These are phyloP conservation scores for Pichia sp. DNA, from an alignment of 1,139 yeast species.

Conservation along the genomic window DNA sequence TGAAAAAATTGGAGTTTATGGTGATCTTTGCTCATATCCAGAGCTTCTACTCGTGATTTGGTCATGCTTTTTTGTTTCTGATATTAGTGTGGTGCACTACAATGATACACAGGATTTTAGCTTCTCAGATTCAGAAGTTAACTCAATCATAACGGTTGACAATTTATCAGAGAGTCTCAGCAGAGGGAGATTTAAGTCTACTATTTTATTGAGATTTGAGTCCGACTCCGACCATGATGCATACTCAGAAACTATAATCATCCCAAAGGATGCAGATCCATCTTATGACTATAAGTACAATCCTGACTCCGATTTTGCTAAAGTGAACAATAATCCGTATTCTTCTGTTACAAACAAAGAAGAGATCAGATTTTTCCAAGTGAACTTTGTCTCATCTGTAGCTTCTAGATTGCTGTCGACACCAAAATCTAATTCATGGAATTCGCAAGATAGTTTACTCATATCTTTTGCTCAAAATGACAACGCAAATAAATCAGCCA, in stretches of 20 bases:
- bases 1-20: slow-evolving; percentile 20
- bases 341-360: slow-evolving; percentile 26
- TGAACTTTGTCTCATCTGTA: slow-evolving; percentile 54
- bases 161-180: too few species aligned
- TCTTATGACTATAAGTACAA: slow-evolving; percentile 14
- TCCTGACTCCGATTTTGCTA: slow-evolving; percentile 17
- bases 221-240: too few species aligned
- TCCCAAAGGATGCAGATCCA: slow-evolving; percentile 1
- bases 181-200: too few species aligned
- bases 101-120: slow-evolving; percentile 1
- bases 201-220: too few species aligned
- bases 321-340: slow-evolving; percentile 29
- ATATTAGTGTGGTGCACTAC: slow-evolving; percentile 20
- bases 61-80: slow-evolving; percentile 23
- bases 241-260: slow-evolving; percentile 1
- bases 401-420: slow-evolving; percentile 56
- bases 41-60: slow-evolving; percentile 21
- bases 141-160: slow-evolving; percentile 14
- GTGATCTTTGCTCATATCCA: slow-evolving; percentile 14
- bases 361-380: slow-evolving; percentile 41
- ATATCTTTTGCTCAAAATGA: slow-evolving; percentile 28
- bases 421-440: slow-evolving; percentile 41
- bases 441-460: slow-evolving; percentile 36
- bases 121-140: slow-evolving; percentile 4
- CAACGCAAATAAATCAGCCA: slow-evolving; percentile 16